Evolutionary conservation across 306 rosid species (phyloP).

Genomic region (Gynostemma pentaphyllum): DNA sequence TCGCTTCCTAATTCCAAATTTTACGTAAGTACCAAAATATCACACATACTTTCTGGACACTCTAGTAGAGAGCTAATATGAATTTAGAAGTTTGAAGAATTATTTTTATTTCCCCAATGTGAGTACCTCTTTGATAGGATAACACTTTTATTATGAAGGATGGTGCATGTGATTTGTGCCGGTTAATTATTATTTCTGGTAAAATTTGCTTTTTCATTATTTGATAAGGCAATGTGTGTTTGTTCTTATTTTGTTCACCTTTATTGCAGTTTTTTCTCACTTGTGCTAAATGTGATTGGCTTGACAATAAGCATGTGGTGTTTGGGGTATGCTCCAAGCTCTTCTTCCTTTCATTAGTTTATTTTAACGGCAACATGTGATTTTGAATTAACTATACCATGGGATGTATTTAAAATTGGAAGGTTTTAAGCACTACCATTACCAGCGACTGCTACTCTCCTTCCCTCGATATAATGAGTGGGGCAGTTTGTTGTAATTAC

Average conservation of each 20-base stretch:
- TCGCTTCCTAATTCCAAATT: not conserved
- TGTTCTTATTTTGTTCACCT: not conserved
- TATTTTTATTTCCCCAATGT: too few species aligned
- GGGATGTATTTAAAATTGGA: not conserved
- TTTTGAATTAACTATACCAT: not conserved
- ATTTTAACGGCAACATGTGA: constrained; percentile 1
- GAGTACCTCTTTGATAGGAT: too few species aligned
- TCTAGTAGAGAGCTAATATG: not conserved
- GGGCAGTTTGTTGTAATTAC: not conserved
- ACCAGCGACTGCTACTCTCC: not conserved
- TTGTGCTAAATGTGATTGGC: constrained; percentile 96
- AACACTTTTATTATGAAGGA: not conserved
- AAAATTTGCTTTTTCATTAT: not conserved
- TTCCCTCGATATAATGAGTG: not conserved
- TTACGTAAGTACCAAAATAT: not conserved
- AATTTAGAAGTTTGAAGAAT: not conserved
- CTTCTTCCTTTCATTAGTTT: constrained; percentile 7
- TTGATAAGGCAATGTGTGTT: not conserved
- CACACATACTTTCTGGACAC: not conserved
- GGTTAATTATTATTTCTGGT: not conserved
- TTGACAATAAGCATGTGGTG: constrained; percentile 94
- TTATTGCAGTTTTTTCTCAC: constrained; percentile 76
- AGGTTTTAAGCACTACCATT: not conserved
- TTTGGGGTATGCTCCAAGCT: constrained; percentile 66
- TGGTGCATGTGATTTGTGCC: not conserved